Base-by-base conservation (phyloP, 768 basidiomycete genomes). In the Suillus bovinus region DNA sequence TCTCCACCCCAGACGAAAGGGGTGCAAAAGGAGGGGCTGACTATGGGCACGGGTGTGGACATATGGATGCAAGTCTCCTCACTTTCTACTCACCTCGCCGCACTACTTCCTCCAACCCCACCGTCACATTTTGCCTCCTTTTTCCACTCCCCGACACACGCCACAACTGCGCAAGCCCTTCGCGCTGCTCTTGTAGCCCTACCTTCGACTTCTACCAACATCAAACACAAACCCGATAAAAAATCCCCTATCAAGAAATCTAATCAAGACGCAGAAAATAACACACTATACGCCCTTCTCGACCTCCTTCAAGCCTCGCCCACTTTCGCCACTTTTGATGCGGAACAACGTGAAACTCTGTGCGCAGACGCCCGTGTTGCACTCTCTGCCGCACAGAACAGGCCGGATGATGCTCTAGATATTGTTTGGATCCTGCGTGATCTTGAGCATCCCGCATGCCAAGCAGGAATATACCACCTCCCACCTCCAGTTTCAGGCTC, bases 31-130 rank as follows among this genome's bases (percentile, higher is more conserved):
- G 46, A 29, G 7, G 59, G 54, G 9, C 41, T 63, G 41, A 22
- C 60, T 3, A 27, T 63, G 2, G 70, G 77, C 14, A 67, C 74
- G 17, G 38, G 17, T 39, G 75, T 80, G 33, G 89, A 91, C 70
- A 85, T 87, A 20, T 93, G 92, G 92, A 87, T 86, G 0, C 86
- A 86, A 63, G 74, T 93, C 20, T 80, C 83, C 2, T 93, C 91
- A 1, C 71, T 93, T 14, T 87, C 92, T 2, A 78, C 84, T 1
- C 83, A 87, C 57, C 76, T 93, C 17, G 79, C 89, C 0, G 77
- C 81, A 2, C 80, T 91, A 44, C 77, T 93, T 29, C 84, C 86
- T 10, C 76, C 85, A 3, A 78, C 86, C 61, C 72, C 81, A 0
- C 66, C 85, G 0, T 78, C 86, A 2, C 83, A 82, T 62, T 93